Percentiles rank a stretch among this genome's conserved stretches.
phyloP scores from a whole-genome alignment of 2,329 filamentous ascomycete genomes.

The Trichoderma sp. region DNA sequence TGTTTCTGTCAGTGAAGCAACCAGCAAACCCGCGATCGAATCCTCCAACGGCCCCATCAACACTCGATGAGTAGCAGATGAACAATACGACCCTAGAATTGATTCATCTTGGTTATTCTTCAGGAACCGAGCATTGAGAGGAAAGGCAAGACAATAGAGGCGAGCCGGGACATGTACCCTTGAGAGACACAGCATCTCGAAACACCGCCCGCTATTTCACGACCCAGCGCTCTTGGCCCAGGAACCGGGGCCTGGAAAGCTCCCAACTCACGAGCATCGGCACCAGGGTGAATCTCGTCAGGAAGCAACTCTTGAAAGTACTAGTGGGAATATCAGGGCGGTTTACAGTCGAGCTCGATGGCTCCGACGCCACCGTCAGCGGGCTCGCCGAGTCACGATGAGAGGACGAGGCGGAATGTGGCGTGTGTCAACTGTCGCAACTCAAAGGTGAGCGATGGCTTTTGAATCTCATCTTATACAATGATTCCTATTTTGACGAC shows the following conservation, averaged over 20 bases:
- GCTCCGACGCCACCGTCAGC: slow-evolving; percentile 39
- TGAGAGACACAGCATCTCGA: too few species aligned
- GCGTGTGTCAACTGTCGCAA: slow-evolving; percentile 46
- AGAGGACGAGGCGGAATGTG: slow-evolving; percentile 43
- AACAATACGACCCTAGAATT: too few species aligned
- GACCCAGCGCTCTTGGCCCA: too few species aligned
- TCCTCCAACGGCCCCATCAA: too few species aligned
- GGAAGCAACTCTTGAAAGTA: too few species aligned
- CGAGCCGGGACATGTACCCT: not conserved
- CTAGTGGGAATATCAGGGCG: too few species aligned
- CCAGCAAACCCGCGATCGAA: slow-evolving; percentile 1
- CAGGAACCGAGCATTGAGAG: not conserved
- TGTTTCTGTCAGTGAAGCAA: not conserved
- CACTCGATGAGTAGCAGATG: too few species aligned
- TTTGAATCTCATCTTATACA: not conserved
- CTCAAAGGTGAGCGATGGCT: slow-evolving; percentile 42
- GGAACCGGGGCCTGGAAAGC: too few species aligned
- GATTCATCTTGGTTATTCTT: not conserved
- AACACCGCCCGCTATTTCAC: not conserved
- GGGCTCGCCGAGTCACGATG: slow-evolving; percentile 34
- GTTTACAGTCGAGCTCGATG: slow-evolving; percentile 31
- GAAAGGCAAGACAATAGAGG: not conserved
- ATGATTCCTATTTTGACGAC: not conserved
- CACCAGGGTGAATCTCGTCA: too few species aligned
- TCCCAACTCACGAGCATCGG: too few species aligned